These are phyloP conservation scores for Nicotiana paniculata DNA, from an alignment of 257 asterid genomes.

Conservation along the genomic window DNA sequence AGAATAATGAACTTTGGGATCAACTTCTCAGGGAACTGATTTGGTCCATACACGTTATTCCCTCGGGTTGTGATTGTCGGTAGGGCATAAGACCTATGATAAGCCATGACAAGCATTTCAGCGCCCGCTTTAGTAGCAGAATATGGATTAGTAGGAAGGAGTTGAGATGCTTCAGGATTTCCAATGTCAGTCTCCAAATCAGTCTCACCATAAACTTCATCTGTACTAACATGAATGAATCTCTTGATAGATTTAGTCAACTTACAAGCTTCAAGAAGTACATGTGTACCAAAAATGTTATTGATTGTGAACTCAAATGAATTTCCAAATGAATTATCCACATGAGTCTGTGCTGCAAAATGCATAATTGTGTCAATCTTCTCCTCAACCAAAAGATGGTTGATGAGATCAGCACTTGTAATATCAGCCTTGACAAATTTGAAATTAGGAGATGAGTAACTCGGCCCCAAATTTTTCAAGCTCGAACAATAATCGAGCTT, in stretches of 20 bases:
- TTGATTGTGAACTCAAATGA: constrained; percentile 9
- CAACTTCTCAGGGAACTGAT: constrained; percentile 17
- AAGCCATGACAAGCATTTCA: constrained; percentile 18
- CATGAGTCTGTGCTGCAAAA: constrained; percentile 18
- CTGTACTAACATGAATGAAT: constrained; percentile 13
- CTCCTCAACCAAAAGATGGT: constrained; percentile 10
- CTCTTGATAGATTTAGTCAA: not conserved
- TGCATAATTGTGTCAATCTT: constrained; percentile 15
- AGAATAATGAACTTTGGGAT: constrained; percentile 15
- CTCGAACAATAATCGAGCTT: constrained; percentile 17
- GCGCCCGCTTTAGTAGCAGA: constrained; percentile 5
- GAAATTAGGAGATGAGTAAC: constrained; percentile 6
- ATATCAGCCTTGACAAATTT: constrained; percentile 5
- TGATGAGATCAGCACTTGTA: constrained; percentile 12
- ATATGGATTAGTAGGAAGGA: constrained; percentile 14
- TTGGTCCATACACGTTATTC: constrained; percentile 17
- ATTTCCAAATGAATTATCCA: constrained; percentile 16
- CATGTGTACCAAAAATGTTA: constrained; percentile 17
- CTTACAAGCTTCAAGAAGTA: constrained; percentile 17
- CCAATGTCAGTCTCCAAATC: constrained; percentile 5
- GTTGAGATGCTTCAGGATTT: constrained; percentile 16
- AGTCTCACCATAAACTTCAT: constrained; percentile 11
- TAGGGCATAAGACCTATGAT: constrained; percentile 3
- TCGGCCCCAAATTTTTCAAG: not conserved
- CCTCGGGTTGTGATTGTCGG: constrained; percentile 12